Base-by-base conservation (phyloP, 306 rosid species). In the Hippophae rhamnoides region DNA sequence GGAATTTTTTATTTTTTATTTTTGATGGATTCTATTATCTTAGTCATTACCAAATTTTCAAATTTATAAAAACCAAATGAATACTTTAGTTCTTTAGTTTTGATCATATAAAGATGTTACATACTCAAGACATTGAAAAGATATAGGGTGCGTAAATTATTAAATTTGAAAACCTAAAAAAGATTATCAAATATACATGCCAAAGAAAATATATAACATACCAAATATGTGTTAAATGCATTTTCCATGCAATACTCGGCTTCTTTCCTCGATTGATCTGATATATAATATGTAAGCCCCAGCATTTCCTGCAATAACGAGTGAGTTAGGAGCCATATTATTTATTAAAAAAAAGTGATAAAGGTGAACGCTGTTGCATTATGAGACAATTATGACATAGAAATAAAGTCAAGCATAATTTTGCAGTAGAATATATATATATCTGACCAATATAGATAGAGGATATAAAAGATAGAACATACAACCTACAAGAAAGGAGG, bases 201-300 rank as follows among this genome's bases (percentile, higher is more conserved):
- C 3, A 8, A 3, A 41, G 71, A 61, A 67, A 68, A 74, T 71
- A 57, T 72, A 62, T 70, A 31, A 72, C 90, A 60, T 77, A 88
- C 98, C 74, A 81, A 75, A 73, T 93, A 93, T 73, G 93, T 84
- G 79, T 41, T 88, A 68, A 93, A 84, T 57, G 99, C 97, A 81
- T 82, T 88, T 75, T 93, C 99, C 99, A 93, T 85, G 90, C 97
- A 88, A 72, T 81, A 86, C 76, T 93, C 99, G 26, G 97, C 97
- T 73, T 93, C 99, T 82, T 93, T 93, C 79, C 85, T 86, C 48
- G 97, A 88, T 64, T 93, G 99, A 62, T 88, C 99, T 74, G 73
- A 71, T 88, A 93, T 75, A 79, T 88, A 93, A 78, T 82, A 88
- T 8, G 97, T 52, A 77, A 93, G 99, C 69, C 99, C 99, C 79